Percentiles rank a stretch among this genome's conserved stretches.
Conservation (phyloP, 2,329 filamentous ascomycete species). For the Camillea tinctor region DNA sequence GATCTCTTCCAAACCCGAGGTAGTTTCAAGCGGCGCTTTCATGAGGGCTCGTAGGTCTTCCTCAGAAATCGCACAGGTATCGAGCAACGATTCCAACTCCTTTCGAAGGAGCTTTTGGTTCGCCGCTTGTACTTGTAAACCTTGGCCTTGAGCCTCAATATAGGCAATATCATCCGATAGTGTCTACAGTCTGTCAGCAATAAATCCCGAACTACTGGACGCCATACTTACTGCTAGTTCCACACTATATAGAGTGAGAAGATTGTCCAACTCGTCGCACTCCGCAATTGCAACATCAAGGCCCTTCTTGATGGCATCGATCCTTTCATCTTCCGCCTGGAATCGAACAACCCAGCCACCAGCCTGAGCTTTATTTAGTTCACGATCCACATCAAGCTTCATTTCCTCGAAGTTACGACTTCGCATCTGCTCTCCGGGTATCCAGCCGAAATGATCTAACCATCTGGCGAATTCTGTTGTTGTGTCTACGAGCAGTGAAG, state of each 20-base stretch:
- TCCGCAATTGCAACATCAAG: slow-evolving; percentile 90
- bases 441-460: slow-evolving; percentile 87
- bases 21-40: slow-evolving; percentile 69
- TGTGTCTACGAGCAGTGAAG: slow-evolving; percentile 70
- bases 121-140: slow-evolving; percentile 92
- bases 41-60: slow-evolving; percentile 73
- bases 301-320: slow-evolving; percentile 80
- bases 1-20: slow-evolving; percentile 70
- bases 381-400: slow-evolving; percentile 79
- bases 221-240: slow-evolving; percentile 73
- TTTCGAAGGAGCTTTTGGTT: slow-evolving; percentile 93
- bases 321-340: slow-evolving; percentile 84
- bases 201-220: neutral
- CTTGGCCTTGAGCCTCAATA: slow-evolving; percentile 95
- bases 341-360: slow-evolving; percentile 86
- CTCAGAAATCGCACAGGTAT: slow-evolving; percentile 84
- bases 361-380: slow-evolving; percentile 86
- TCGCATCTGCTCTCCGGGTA: slow-evolving; percentile 71
- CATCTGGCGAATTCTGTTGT: slow-evolving; percentile 79
- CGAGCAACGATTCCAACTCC: slow-evolving; percentile 83
- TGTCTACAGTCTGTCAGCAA: slow-evolving; percentile 57
- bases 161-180: slow-evolving; percentile 94
- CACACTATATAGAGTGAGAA: slow-evolving; percentile 91
- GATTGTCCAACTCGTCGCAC: slow-evolving; percentile 92
- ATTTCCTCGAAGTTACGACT: slow-evolving; percentile 75